Conservation (phyloP, 2,329 filamentous ascomycete genomes). For the Aspergillus candidus region DNA sequence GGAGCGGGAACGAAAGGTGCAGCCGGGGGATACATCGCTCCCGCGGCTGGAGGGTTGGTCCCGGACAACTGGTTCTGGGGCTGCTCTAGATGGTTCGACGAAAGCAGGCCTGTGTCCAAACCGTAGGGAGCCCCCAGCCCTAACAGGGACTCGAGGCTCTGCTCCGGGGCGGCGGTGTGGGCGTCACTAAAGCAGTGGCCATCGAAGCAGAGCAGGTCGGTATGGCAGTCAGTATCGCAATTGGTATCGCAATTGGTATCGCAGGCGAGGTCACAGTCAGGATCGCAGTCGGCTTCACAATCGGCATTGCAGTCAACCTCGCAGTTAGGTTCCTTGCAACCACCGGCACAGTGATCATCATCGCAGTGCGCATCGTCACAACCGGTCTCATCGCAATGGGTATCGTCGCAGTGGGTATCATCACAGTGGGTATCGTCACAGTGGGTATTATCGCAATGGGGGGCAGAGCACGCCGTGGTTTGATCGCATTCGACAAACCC, state of each 20-base stretch:
- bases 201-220: slow-evolving; percentile 35
- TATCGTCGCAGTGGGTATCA: too few relatives aligned
- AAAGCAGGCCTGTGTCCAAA: slow-evolving; percentile 24
- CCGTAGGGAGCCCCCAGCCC: slow-evolving; percentile 26
- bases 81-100: slow-evolving; percentile 16
- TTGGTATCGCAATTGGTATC: too few relatives aligned
- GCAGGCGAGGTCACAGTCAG: too few relatives aligned
- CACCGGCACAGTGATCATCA: too few relatives aligned
- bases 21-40: slow-evolving; percentile 11
- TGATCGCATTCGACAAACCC: slow-evolving; percentile 38
- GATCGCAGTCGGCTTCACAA: too few relatives aligned
- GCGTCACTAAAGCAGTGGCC: slow-evolving; percentile 27
- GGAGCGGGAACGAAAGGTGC: slow-evolving; percentile 14
- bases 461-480: slow-evolving; percentile 32
- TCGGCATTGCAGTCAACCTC: too few relatives aligned
- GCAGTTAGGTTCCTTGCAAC: too few relatives aligned
- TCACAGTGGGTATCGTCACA: slow-evolving; percentile 13
- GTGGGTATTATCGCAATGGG: slow-evolving; percentile 23
- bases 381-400: too few relatives aligned
- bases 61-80: slow-evolving; percentile 18
- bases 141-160: slow-evolving; percentile 28
- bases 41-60: slow-evolving; percentile 9
- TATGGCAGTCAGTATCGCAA: neutral
- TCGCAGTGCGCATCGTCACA: too few relatives aligned
- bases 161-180: slow-evolving; percentile 18